Percentiles rank a stretch among this genome's conserved stretches.
These are phyloP conservation scores for Thalassiosira livingstoniorum DNA, from an alignment of 352 stramenopile species.

Conservation along the genomic window DNA sequence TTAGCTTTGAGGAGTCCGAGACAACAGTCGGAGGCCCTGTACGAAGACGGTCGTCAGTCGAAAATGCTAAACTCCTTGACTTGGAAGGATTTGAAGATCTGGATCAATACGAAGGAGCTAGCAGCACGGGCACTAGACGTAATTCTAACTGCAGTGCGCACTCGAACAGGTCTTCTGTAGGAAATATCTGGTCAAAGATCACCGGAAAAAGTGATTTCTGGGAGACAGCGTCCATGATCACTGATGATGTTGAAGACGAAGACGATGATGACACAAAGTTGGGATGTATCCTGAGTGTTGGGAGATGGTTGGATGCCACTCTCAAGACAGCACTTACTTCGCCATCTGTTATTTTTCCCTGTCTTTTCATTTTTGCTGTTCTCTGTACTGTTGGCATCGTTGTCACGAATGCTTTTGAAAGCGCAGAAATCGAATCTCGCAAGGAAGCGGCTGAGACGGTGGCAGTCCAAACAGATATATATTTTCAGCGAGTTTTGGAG, in stretches of 20 bases:
- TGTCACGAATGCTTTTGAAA: slow-evolving; percentile 30
- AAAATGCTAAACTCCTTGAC: too few relatives aligned
- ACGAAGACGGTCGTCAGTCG: too few relatives aligned
- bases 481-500: slow-evolving; percentile 33
- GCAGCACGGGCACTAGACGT: too few relatives aligned
- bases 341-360: slow-evolving; percentile 9
- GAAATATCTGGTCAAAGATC: neutral
- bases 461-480: slow-evolving; percentile 36
- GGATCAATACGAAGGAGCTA: too few relatives aligned
- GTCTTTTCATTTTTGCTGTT: slow-evolving; percentile 12
- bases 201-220: neutral
- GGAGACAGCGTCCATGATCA: neutral
- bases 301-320: slow-evolving; percentile 20
- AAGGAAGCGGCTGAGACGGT: slow-evolving; percentile 16
- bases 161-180: neutral
- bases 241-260: neutral
- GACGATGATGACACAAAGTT: neutral
- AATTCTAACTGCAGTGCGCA: too few relatives aligned
- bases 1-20: too few relatives aligned
- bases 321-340: slow-evolving; percentile 37
- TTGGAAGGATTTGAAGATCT: too few relatives aligned
- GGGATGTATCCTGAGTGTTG: neutral
- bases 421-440: slow-evolving; percentile 2
- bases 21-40: too few relatives aligned
- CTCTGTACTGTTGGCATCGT: slow-evolving; percentile 6